Conservation (phyloP, 768 basidiomycete genomes). For the Trametes villosa region DNA sequence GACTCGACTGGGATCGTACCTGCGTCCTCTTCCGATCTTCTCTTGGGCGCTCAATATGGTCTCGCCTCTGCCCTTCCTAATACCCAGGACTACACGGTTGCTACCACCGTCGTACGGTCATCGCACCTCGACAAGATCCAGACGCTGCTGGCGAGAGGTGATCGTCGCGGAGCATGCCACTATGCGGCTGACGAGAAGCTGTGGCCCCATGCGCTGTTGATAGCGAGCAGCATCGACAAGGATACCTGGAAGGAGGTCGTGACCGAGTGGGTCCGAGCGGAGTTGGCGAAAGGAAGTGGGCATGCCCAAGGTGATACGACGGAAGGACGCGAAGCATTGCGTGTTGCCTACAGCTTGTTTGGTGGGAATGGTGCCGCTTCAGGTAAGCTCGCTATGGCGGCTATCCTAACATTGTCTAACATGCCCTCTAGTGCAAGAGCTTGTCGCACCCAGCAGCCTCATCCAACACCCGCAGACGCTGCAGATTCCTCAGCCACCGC, state of each 20-base stretch:
- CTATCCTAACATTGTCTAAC: slow-evolving; percentile 7
- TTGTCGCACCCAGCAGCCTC: slow-evolving; percentile 53
- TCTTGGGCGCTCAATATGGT: slow-evolving; percentile 28
- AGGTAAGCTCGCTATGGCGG: slow-evolving; percentile 48
- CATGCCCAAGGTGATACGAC: slow-evolving; percentile 24
- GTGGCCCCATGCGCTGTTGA: slow-evolving; percentile 96
- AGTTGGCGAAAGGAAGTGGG: slow-evolving; percentile 51
- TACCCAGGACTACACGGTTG: slow-evolving; percentile 55
- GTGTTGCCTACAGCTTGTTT: slow-evolving; percentile 81
- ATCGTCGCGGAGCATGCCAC: slow-evolving; percentile 84
- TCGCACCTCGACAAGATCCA: slow-evolving; percentile 79
- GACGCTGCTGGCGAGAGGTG: slow-evolving; percentile 78
- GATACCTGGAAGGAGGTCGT: slow-evolving; percentile 94
- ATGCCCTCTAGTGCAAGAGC: slow-evolving; percentile 64
- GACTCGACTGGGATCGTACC: slow-evolving; percentile 7
- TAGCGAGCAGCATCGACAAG: slow-evolving; percentile 90
- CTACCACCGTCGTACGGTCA: slow-evolving; percentile 60
- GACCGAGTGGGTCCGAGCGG: slow-evolving; percentile 79
- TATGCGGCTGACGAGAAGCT: slow-evolving; percentile 87
- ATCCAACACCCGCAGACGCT: slow-evolving; percentile 39
- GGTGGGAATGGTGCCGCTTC: slow-evolving; percentile 82
- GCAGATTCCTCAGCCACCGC: slow-evolving; percentile 40
- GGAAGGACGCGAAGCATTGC: slow-evolving; percentile 72
- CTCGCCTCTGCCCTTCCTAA: slow-evolving; percentile 29
- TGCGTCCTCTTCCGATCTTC: slow-evolving; percentile 19